Evolutionary conservation across 805 yeast species (phyloP), one percentile per base, ranked within the genome.

Genomic region (Suhomyces vadensis): DNA sequence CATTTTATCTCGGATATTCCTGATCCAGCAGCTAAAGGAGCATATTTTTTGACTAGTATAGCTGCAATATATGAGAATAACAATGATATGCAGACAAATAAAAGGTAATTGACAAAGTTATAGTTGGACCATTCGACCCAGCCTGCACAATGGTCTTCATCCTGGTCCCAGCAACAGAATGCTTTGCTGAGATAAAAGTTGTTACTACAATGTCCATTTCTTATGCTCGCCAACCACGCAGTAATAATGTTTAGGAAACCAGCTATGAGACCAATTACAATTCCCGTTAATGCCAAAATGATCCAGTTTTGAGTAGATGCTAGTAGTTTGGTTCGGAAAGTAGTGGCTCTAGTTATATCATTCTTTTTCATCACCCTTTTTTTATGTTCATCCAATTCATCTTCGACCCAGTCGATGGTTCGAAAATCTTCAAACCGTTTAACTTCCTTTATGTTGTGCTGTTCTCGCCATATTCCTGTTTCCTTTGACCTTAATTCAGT

Each of bases 1-100:
- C 94, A 87, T 65, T 95, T 94, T 60, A 94, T 92, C 64, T 94
- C 99, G 11, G 97, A 86, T 40, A 94, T 95, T 0, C 99, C 99
- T 5, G 96, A 87, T 0, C 99, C 99, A 1, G 98, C 95, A 2
- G 99, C 98, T 42, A 83, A 74, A 1, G 96, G 96, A 0, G 96
- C 91, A 53, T 80, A 82, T 10, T 62, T 61, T 51, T 79, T 73
- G 37, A 95, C 96, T 26, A 90, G 58, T 10, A 74, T 59, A 0
- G 92, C 88, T 1, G 96, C 83, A 8, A 74, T 52, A 6, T 74
- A 61, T 2, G 94, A 86, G 53, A 92, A 82, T 0, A 69, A 11
- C 0, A 82, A 65, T 4, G 95, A 85, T 1, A 83, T 63, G 0
- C 67, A 6, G 3, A 88, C 73, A 56, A 83, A 92, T 0, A 78